Evolutionary conservation across 306 rosid species (phyloP).

Genomic region (Abrus precatorius): DNA sequence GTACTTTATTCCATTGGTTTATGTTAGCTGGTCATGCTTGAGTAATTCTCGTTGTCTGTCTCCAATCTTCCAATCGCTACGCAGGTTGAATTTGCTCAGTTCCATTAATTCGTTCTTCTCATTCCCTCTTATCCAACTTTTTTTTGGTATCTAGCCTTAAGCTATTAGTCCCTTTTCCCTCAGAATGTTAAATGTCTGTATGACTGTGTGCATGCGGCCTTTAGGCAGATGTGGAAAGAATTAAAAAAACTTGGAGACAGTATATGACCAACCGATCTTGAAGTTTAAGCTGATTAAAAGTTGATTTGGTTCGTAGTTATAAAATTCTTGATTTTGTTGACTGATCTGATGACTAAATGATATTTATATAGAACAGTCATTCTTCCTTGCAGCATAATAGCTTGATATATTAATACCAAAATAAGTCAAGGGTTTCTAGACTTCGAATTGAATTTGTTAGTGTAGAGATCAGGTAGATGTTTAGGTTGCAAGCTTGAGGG

Average conservation of each 20-base stretch:
- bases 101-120: background rate
- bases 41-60: background rate
- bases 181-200: background rate
- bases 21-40: constrained; percentile 19
- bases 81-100: background rate
- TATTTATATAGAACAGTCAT: too few species aligned
- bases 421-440: too few species aligned
- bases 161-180: background rate
- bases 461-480: too few species aligned
- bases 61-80: background rate
- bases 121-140: background rate
- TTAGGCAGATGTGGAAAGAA: background rate
- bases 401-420: too few species aligned
- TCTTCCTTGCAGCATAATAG: too few species aligned
- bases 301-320: background rate
- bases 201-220: background rate
- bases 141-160: background rate
- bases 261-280: background rate
- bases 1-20: background rate
- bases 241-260: background rate
- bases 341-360: too few species aligned
- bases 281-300: background rate
- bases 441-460: too few species aligned
- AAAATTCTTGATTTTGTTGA: too few species aligned
- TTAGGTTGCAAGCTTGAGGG: too few species aligned